Percentiles rank a stretch among this genome's conserved stretches.
These are phyloP conservation scores for Nakaseomyces bracarensis DNA, from an alignment of 1,139 yeast species.

Conservation along the genomic window DNA sequence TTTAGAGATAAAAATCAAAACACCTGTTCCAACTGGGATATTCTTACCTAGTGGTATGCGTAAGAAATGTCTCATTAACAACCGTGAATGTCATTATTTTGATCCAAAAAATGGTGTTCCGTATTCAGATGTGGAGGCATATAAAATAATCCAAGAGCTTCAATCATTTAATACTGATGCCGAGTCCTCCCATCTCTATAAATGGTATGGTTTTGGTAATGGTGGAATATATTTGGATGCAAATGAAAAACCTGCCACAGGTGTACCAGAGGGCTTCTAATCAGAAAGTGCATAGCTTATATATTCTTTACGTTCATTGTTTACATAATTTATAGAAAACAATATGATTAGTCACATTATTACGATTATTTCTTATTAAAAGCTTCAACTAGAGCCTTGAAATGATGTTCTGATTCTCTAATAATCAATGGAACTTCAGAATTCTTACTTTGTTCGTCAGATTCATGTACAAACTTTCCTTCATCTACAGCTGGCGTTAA, in stretches of 20 bases:
- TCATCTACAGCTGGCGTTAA: conserved; percentile 3
- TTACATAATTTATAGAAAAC: conserved; percentile 1
- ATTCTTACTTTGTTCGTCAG: conserved; percentile 7
- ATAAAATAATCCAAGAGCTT: conserved; percentile 57
- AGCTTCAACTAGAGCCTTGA: conserved; percentile 26
- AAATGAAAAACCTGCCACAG: conserved; percentile 60
- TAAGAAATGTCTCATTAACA: conserved; percentile 68
- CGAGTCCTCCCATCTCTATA: conserved; percentile 8
- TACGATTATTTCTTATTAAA: conserved; percentile 16
- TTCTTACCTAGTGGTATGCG: conserved; percentile 59
- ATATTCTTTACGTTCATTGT: not conserved
- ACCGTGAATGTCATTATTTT: conserved; percentile 70
- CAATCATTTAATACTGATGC: conserved; percentile 44
- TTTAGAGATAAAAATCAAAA: conserved; percentile 42
- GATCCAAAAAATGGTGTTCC: conserved; percentile 86
- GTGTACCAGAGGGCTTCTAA: conserved; percentile 78
- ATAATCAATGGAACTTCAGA: conserved; percentile 19
- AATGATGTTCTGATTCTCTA: conserved; percentile 26
- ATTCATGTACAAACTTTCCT: conserved; percentile 1
- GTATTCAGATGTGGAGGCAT: conserved; percentile 73
- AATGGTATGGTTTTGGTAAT: conserved; percentile 57
- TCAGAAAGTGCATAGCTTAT: not conserved
- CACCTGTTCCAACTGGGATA: conserved; percentile 69
- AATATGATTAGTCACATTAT: not conserved
- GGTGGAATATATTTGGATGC: conserved; percentile 61